Conservation (phyloP, 2,329 filamentous ascomycete species). For the Paecilomyces dactylethromorphus region DNA sequence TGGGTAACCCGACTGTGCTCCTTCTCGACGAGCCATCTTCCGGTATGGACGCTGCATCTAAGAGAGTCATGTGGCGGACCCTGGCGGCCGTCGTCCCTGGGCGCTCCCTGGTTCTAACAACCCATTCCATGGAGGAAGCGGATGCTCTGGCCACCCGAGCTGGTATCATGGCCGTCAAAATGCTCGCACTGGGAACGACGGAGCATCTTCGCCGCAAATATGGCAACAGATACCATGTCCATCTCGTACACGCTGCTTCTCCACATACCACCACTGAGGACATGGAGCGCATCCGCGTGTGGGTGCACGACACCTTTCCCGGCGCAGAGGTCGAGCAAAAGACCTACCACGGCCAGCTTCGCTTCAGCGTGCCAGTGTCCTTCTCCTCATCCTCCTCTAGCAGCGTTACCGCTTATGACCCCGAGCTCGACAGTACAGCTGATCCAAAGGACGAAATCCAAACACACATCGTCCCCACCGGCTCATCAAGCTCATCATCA, state of each 20-base stretch:
- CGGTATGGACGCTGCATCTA: constrained; percentile 84
- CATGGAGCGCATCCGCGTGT: constrained; percentile 59
- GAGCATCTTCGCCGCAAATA: constrained; percentile 66
- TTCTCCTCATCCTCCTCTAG: constrained; percentile 43
- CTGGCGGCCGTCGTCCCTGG: constrained; percentile 67
- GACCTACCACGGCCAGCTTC: constrained; percentile 76
- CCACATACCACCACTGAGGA: constrained; percentile 65
- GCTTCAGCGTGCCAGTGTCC: constrained; percentile 54
- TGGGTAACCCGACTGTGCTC: constrained; percentile 83
- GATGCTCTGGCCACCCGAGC: constrained; percentile 77
- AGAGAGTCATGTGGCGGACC: constrained; percentile 89
- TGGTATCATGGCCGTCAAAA: constrained; percentile 76
- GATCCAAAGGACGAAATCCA: not conserved
- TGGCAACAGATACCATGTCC: constrained; percentile 73
- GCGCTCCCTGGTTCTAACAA: constrained; percentile 79
- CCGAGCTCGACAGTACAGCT: constrained; percentile 3
- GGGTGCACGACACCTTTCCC: constrained; percentile 58
- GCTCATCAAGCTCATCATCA: not conserved
- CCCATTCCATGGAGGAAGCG: constrained; percentile 93
- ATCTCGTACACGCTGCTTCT: constrained; percentile 68
- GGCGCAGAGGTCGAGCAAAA: constrained; percentile 64
- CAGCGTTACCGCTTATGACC: not conserved
- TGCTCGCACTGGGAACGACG: constrained; percentile 77
- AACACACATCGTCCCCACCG: not conserved
- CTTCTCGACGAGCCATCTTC: constrained; percentile 84